Evolutionary conservation across 352 stramenopile genomes (phyloP), one percentile per base, ranked within the genome.

Genomic region (Pythium dissimile): DNA sequence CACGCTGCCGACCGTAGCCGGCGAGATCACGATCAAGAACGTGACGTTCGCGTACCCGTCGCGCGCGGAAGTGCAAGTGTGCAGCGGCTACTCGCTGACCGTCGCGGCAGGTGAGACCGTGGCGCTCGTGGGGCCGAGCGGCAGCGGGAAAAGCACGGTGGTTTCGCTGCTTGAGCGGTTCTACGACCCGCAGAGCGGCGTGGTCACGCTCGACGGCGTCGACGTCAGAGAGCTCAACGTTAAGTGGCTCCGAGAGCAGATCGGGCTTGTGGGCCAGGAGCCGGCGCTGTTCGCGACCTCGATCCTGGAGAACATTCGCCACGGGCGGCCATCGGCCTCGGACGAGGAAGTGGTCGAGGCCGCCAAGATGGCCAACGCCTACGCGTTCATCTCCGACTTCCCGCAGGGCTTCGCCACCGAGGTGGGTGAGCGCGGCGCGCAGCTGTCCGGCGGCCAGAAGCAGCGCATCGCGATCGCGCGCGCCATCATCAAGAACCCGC

Each of bases 381-480:
- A 95, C 56, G 73, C 86, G 28, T 98, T 98, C 57, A 97, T 98
- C 49, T 75, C 66, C 47, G 50, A 76, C 10, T 95, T 98, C 46
- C 85, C 89, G 0, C 72, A 97, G n/a, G 73, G 84, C 15, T 97
- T 96, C 47, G 73, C 88, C 27, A 97, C 94, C 0, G 66, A 87
- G 26, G 86, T 98, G 18, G 92, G 92, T 32, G 92, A 98, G 55
- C 67, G 75, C 21, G 89, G 89, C 3, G 66, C 70, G 4, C 78
- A 84, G 44, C 54, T 89, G 11, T 83, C 69, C 0, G 80, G 80
- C 1, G 74, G 81, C 32, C 81, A 91, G 49, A 72, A 77, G 62
- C 79, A 87, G 51, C 75, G 95, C 1, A 89, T 98, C 56, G 88
- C 89, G 8, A 97, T 99, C 49, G 93, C 95, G 2, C 79, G 96